phyloP scores from a whole-genome alignment of 192 early-diverging fungal genomes.

The Mortierella alpina region DNA sequence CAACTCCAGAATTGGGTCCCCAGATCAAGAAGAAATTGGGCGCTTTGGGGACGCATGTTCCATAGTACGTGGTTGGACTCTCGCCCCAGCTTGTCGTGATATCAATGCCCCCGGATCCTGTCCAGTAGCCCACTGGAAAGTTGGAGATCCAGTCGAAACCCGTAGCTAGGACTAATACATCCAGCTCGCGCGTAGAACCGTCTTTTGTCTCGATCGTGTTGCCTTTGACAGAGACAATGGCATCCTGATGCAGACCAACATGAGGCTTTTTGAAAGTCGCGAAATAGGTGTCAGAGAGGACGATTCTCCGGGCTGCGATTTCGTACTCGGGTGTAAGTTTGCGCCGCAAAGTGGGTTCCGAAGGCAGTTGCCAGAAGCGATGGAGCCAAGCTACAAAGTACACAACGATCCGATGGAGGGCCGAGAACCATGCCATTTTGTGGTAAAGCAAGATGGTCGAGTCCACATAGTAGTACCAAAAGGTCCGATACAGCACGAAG shows the following conservation, averaged over 20 bases:
- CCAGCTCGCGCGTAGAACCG: slow-evolving; percentile 47
- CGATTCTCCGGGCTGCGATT: slow-evolving; percentile 20
- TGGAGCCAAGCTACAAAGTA: slow-evolving; percentile 43
- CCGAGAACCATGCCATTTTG: slow-evolving; percentile 42
- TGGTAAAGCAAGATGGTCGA: slow-evolving; percentile 33
- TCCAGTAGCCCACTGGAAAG: slow-evolving; percentile 37
- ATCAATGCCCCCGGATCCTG: slow-evolving; percentile 23
- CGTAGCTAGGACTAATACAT: slow-evolving; percentile 58
- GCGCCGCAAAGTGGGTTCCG: slow-evolving; percentile 6
- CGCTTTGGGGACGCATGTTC: slow-evolving; percentile 38
- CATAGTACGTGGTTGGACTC: slow-evolving; percentile 40
- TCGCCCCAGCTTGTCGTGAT: slow-evolving; percentile 38
- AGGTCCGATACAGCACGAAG: slow-evolving; percentile 35
- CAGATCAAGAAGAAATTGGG: slow-evolving; percentile 49
- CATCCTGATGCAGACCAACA: slow-evolving; percentile 45
- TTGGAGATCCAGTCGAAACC: slow-evolving; percentile 55
- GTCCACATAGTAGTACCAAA: slow-evolving; percentile 37
- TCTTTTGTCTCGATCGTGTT: slow-evolving; percentile 43
- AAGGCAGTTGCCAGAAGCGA: slow-evolving; percentile 35
- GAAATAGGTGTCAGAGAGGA: slow-evolving; percentile 34
- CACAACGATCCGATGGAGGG: slow-evolving; percentile 22
- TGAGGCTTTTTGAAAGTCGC: slow-evolving; percentile 29
- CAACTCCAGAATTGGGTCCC: slow-evolving; percentile 45
- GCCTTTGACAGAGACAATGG: slow-evolving; percentile 39
- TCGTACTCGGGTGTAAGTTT: slow-evolving; percentile 36